Percentiles rank a stretch among this genome's conserved stretches.
Conservation (phyloP, 345 rosid species). For the Aquilaria yunnanensis region DNA sequence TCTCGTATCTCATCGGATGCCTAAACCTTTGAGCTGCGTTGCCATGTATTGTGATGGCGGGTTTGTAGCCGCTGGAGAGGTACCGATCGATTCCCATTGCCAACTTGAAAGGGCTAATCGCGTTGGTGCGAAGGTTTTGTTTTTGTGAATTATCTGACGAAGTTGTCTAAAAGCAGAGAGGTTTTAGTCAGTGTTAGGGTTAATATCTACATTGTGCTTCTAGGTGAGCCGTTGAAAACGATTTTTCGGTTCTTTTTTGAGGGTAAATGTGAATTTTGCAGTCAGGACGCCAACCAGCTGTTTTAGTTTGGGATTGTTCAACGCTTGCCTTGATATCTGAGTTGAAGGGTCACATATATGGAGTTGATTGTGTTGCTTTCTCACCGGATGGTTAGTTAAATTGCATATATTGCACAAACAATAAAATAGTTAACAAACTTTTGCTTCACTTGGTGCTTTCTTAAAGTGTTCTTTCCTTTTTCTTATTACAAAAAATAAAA, state of each 20-base stretch:
- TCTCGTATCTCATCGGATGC: slow-evolving; percentile 50
- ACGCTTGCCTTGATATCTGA: slow-evolving; percentile 48
- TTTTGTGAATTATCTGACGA: too few relatives aligned
- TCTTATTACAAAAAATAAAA: not conserved
- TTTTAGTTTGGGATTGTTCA: slow-evolving; percentile 62
- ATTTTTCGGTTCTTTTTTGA: not conserved
- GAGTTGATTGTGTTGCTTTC: slow-evolving; percentile 73
- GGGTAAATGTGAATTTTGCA: slow-evolving; percentile 29
- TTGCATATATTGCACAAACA: not conserved
- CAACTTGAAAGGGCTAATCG: not conserved
- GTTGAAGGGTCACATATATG: slow-evolving; percentile 68
- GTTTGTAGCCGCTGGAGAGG: slow-evolving; percentile 79
- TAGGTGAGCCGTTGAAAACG: not conserved
- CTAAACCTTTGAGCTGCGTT: slow-evolving; percentile 60
- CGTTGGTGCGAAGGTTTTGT: too few relatives aligned
- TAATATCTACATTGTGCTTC: not conserved
- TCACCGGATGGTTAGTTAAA: slow-evolving; percentile 65
- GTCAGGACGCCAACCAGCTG: slow-evolving; percentile 74
- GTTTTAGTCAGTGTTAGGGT: not conserved
- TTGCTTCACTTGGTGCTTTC: not conserved
- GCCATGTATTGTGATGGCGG: slow-evolving; percentile 57
- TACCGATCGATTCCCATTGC: slow-evolving; percentile 8
- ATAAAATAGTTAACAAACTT: not conserved
- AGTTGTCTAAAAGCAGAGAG: too few relatives aligned
- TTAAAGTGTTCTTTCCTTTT: not conserved